Evolutionary conservation across 1,284 basidiomycete species (phyloP), one percentile per base, ranked within the genome.

Genomic region (Cutaneotrichosporon sp.): DNA sequence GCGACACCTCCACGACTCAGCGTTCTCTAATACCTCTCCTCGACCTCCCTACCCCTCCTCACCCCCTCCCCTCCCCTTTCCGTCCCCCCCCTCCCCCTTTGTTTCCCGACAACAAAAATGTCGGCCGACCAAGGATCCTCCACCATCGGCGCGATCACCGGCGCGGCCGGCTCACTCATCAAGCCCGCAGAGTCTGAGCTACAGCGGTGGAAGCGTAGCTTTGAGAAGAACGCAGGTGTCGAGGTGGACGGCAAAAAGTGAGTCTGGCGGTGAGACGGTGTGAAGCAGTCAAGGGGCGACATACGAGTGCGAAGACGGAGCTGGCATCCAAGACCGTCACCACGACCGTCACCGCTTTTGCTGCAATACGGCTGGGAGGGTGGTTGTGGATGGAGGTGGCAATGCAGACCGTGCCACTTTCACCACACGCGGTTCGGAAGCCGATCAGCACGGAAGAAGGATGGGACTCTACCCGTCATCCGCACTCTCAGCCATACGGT

Each of bases 121-220:
- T 17, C 52, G 34, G 27, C 46, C 35, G 46, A 54, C 46, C 33
- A 42, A 33, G 24, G 25, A 26, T 20, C 46, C 25, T 37, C 46
- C 34, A 12, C 24, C 5, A 6, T 54, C 11, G 5, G 44, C 14
- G 31, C 65, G 25, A 59, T 70, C 52, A 62, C 61, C 46, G 52
- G 55, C 19, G 62, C 65, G 2, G 63, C 67, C n/a, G 62, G 49
- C n/a, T 51, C 66, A 9, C 54, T 90, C 53, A 80, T 90, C 43
- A 76, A 84, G 39, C 80, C 86, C 20, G 87, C 84, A 31, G 87
- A 91, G 71, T 84, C 75, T 63, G 90, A 96, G 74, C 76, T 93
- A 48, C 85, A 82, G 70, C 81, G 87, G 61, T 96, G 91, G 91
- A 82, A 82, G 67, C 80, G 87, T 65, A 85, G 82, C 4, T 96